Conservation (phyloP, 495 filamentous ascomycete genomes). For the Neurospora sp. region DNA sequence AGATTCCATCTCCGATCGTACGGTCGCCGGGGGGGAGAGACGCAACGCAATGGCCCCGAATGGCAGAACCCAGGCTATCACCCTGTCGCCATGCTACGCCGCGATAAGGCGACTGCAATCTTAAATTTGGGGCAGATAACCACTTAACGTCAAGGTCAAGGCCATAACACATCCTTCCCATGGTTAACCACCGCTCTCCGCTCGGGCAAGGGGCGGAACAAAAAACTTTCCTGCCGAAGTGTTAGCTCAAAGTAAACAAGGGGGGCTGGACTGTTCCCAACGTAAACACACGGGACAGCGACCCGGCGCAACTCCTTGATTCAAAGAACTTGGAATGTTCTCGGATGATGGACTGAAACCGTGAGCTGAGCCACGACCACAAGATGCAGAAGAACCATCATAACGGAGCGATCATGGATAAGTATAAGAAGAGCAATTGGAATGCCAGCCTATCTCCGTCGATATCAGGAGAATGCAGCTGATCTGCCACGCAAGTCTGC, state of each 20-base stretch:
- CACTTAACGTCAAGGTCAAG: neutral
- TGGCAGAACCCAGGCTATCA: neutral
- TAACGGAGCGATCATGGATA: neutral
- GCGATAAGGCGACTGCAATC: neutral
- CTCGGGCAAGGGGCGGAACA: neutral
- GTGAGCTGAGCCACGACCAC: neutral
- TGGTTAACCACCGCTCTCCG: neutral
- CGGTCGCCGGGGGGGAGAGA: neutral
- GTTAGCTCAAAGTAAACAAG: neutral
- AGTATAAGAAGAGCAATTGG: neutral
- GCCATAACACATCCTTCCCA: neutral
- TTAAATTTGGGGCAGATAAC: neutral
- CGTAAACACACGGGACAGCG: neutral
- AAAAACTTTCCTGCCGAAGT: neutral
- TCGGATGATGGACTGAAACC: neutral
- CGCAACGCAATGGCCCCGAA: neutral
- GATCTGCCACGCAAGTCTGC: neutral
- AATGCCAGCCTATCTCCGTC: neutral
- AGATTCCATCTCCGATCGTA: neutral
- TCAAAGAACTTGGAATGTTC: neutral
- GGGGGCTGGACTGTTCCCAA: neutral
- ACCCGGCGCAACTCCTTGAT: neutral
- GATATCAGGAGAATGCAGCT: neutral
- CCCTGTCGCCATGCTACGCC: neutral
- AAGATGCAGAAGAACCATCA: neutral